phyloP scores from a whole-genome alignment of 1,284 basidiomycete genomes.

The Naganishia sp. region DNA sequence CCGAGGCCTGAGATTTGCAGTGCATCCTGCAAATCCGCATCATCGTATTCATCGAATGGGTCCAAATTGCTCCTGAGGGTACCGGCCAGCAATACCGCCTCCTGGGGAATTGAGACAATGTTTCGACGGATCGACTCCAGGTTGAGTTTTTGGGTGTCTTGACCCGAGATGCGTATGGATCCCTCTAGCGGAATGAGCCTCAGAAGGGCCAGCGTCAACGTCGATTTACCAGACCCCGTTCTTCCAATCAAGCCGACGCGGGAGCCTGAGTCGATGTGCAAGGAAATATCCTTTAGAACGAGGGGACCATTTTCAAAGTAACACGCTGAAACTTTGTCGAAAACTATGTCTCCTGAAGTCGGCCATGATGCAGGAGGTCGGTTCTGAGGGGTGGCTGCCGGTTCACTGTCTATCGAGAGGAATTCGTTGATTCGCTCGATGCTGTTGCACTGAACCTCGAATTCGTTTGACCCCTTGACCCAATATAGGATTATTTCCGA shows the following conservation, averaged over 20 bases:
- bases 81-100: conserved; percentile 60
- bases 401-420: conserved; percentile 70
- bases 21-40: conserved; percentile 58
- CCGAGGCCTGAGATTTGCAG: conserved; percentile 56
- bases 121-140: conserved; percentile 61
- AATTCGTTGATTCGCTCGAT: conserved; percentile 75
- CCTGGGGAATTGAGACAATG: conserved; percentile 62
- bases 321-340: conserved; percentile 58
- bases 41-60: conserved; percentile 71
- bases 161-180: conserved; percentile 55
- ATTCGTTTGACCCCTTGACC: conserved; percentile 53
- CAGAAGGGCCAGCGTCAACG: conserved; percentile 52
- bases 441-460: conserved; percentile 55
- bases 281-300: conserved; percentile 62
- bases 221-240: conserved; percentile 70
- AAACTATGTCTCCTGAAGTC: conserved; percentile 65
- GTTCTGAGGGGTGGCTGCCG: conserved; percentile 57
- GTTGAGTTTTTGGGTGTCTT: conserved; percentile 59
- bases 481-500: conserved; percentile 45
- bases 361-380: conserved; percentile 77
- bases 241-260: conserved; percentile 67
- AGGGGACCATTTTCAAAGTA: conserved; percentile 54
- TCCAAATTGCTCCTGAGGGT: conserved; percentile 74
- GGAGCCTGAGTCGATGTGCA: conserved; percentile 63
- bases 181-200: conserved; percentile 53